Evolutionary conservation across 139 green algal species (phyloP), one percentile per base, ranked within the genome.

Genomic region (Mychonastes homosphaera): DNA sequence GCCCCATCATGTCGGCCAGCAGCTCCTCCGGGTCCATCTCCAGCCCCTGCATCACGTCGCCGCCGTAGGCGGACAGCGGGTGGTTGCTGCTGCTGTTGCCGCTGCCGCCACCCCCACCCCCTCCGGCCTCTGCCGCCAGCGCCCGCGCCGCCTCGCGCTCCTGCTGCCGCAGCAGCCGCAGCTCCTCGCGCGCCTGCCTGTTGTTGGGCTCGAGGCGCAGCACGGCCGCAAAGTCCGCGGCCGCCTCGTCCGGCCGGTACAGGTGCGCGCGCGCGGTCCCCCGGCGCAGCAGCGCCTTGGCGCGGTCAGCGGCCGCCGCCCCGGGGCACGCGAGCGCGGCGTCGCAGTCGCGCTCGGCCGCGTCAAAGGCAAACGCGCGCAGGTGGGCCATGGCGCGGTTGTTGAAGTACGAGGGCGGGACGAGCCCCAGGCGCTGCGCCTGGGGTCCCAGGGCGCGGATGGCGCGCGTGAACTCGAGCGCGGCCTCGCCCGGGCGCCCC

Each of bases 321-420:
- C 67, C 55, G 1, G 45, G 24, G 36, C 66, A 67, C 3, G 29
- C 21, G 23, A 82, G 65, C 16, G 62, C 75, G 9, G 43, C 24
- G 57, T 74, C 75, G 71, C 75, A 82, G 58, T 82, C 75, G 3
- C 71, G 62, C 62, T 82, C 75, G n/a, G 75, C 75, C 48, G 62
- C 50, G 48, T 76, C 63, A 62, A 71, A 76, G 18, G 65, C 66
- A 62, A 83, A 83, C 8, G 73, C 44, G 54, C 75, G 75, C 29
- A 83, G 70, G 53, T 63, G 75, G 2, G 68, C 68, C 65, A 83
- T 77, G 48, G 75, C 71, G 3, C 72, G 56, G 64, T 83, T 83
- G 54, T 64, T 77, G 56, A 59, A 68, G 65, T 83, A 83, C 4
- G 77, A 58, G 15, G 66, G 64, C 27, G 58, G 67, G 19, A 56